Evolutionary conservation across 345 rosid species (phyloP).

Genomic region (Xanthoceras sorbifolium): DNA sequence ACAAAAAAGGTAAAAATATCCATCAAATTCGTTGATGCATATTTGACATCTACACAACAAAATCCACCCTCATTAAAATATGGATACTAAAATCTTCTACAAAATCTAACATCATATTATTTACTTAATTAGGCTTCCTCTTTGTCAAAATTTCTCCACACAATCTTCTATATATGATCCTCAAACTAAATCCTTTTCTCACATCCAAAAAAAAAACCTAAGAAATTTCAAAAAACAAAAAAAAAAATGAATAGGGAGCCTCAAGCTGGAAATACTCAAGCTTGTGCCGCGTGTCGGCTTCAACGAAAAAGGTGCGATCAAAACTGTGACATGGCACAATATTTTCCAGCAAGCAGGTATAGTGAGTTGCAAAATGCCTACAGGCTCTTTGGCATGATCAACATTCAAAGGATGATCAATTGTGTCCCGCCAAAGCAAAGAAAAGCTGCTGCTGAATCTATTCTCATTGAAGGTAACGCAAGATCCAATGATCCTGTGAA

Average conservation of each 20-base stretch:
- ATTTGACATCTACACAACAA: too few relatives aligned
- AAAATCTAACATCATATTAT: conserved; percentile 1
- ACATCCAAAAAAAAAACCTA: neutral
- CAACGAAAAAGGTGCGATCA: conserved; percentile 27
- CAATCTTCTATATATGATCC: neutral
- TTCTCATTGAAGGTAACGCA: too few relatives aligned
- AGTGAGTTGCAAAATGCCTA: too few relatives aligned
- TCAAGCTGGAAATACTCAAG: neutral
- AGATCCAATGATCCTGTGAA: too few relatives aligned
- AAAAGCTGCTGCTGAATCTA: conserved; percentile 27
- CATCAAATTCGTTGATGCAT: neutral
- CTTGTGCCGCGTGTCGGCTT: conserved; percentile 27
- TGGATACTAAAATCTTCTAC: neutral
- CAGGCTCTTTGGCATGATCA: conserved; percentile 22
- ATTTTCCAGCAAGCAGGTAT: too few relatives aligned
- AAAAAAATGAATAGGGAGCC: too few relatives aligned
- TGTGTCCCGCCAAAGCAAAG: conserved; percentile 20
- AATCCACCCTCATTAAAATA: conserved; percentile 7
- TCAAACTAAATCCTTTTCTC: too few relatives aligned
- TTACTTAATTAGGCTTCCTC: too few relatives aligned
- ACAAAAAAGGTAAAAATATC: neutral
- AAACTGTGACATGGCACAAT: conserved; percentile 22
- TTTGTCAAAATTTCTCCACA: neutral
- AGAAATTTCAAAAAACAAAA: neutral
- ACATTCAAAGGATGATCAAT: conserved; percentile 23